A percentile compares a stretch with the other conserved stretches of the same genome.
These are phyloP conservation scores for Raphanus hybrid DNA, from an alignment of 441 rosid species.

Conservation along the genomic window DNA sequence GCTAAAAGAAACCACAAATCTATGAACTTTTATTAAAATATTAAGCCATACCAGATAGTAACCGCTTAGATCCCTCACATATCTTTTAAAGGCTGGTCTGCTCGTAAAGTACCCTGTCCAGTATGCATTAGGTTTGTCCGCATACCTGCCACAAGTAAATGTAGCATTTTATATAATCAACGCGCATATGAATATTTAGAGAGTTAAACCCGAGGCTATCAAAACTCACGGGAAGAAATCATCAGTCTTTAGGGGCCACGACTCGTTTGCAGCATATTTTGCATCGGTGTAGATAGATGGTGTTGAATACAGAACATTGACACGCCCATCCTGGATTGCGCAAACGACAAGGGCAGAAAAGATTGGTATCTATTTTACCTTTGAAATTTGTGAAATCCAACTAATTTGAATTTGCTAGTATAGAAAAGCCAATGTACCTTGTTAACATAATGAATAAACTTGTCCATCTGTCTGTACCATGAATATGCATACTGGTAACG, in stretches of 20 bases:
- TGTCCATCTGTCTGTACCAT: slow-evolving; percentile 84
- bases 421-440: slow-evolving; percentile 46
- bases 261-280: slow-evolving; percentile 61
- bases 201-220: slow-evolving; percentile 7
- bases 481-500: slow-evolving; percentile 79
- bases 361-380: slow-evolving; percentile 25
- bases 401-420: neutral
- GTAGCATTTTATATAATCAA: neutral
- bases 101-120: slow-evolving; percentile 91
- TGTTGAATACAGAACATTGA: slow-evolving; percentile 76
- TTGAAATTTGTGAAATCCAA: slow-evolving; percentile 23
- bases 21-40: neutral
- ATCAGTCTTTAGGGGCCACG: slow-evolving; percentile 76
- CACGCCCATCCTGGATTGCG: slow-evolving; percentile 59
- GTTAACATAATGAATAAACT: slow-evolving; percentile 79
- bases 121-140: slow-evolving; percentile 72
- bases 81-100: slow-evolving; percentile 71
- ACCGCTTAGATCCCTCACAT: slow-evolving; percentile 71
- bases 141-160: slow-evolving; percentile 55
- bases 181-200: neutral
- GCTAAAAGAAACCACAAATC: slow-evolving; percentile 8
- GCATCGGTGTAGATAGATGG: slow-evolving; percentile 80
- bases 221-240: slow-evolving; percentile 80
- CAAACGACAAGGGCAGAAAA: slow-evolving; percentile 16
- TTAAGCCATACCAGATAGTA: slow-evolving; percentile 62